Conservation (phyloP, 2,329 filamentous ascomycete genomes). For the Aspergillus ruber region DNA sequence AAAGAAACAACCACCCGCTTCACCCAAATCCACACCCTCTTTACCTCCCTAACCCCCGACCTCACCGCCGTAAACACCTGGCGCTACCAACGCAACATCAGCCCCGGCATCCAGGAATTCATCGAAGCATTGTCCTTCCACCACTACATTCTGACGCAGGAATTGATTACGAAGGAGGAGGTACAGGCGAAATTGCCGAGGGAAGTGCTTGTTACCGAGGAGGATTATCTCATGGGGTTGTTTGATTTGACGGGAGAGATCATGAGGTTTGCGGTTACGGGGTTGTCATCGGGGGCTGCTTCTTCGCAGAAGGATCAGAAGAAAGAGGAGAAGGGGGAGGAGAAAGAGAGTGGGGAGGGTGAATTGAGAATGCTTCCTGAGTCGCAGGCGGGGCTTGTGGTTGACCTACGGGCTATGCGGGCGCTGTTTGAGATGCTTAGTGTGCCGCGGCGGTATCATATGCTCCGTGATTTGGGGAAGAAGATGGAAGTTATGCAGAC, state of each 20-base stretch:
- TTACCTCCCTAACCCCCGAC: conserved; percentile 63
- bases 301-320: neutral
- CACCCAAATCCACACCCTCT: conserved; percentile 63
- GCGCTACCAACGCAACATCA: conserved; percentile 74
- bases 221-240: conserved; percentile 84
- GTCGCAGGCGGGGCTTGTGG: conserved; percentile 60
- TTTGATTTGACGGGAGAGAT: conserved; percentile 94
- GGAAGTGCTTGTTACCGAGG: conserved; percentile 61
- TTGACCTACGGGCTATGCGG: conserved; percentile 73
- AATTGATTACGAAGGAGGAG: conserved; percentile 62
- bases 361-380: conserved; percentile 15
- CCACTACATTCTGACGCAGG: conserved; percentile 75
- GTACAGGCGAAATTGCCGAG: conserved; percentile 42
- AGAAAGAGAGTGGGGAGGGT: conserved; percentile 3
- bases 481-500: conserved; percentile 82
- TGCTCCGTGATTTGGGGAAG: conserved; percentile 60
- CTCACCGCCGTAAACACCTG: conserved; percentile 71
- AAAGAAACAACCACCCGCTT: conserved; percentile 66
- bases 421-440: conserved; percentile 69
- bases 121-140: conserved; percentile 86
- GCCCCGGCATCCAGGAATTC: conserved; percentile 80
- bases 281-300: conserved; percentile 65
- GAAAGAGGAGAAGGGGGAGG: conserved; percentile 24
- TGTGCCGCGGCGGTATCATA: conserved; percentile 37
- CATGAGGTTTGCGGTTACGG: conserved; percentile 92